Conservation (phyloP, 768 basidiomycete species). For the Zangia roseola region DNA sequence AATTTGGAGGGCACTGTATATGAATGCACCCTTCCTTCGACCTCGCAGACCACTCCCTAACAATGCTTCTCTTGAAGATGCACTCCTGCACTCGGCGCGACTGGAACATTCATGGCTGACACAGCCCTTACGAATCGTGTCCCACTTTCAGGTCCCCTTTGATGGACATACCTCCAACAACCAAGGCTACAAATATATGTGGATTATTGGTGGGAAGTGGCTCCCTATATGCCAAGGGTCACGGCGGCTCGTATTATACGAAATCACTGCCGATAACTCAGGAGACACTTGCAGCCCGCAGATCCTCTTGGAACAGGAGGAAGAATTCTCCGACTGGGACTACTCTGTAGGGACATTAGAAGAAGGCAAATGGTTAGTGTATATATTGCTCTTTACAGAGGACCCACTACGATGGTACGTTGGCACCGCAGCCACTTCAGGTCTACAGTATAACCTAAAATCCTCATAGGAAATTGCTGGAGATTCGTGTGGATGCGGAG, state of each 20-base stretch:
- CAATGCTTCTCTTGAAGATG: neutral
- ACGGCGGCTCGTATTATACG: conserved; percentile 1
- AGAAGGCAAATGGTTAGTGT: neutral
- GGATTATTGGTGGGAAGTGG: conserved; percentile 3
- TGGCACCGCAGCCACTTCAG: too few species aligned
- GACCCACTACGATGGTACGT: neutral
- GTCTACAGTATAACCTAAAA: too few species aligned
- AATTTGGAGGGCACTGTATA: neutral
- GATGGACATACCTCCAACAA: neutral
- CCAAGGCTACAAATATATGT: too few species aligned
- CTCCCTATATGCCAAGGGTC: neutral
- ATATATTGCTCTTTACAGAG: neutral
- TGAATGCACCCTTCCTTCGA: neutral
- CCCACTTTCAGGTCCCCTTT: neutral
- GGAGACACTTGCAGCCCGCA: neutral
- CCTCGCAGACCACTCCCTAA: neutral
- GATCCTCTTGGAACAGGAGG: neutral
- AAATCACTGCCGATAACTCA: neutral
- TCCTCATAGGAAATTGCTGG: neutral
- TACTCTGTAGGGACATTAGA: neutral
- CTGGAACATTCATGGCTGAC: neutral
- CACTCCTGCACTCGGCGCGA: neutral
- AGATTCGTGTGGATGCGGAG: neutral
- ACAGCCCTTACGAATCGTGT: neutral
- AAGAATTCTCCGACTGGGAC: neutral